Evolutionary conservation across 2,329 filamentous ascomycete species (phyloP).

Genomic region (Colletotrichum musicola): DNA sequence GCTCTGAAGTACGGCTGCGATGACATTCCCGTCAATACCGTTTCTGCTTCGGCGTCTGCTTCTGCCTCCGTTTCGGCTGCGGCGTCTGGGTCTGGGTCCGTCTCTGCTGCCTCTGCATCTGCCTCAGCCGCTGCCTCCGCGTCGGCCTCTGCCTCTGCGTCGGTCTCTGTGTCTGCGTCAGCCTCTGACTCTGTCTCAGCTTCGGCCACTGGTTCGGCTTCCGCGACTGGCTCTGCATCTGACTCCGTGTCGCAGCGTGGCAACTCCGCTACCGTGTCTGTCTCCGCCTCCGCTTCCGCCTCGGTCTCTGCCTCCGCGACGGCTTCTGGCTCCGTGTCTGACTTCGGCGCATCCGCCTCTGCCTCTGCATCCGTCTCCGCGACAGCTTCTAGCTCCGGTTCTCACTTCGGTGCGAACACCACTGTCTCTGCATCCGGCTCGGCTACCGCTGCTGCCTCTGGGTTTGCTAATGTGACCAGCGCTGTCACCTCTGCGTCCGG

Average conservation of each 20-base stretch:
- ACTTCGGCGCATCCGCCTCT: too few species aligned
- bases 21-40: slow-evolving; percentile 43
- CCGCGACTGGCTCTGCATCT: slow-evolving; percentile 11
- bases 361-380: too few species aligned
- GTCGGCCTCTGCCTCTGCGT: slow-evolving; percentile 1
- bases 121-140: slow-evolving; percentile 2
- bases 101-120: slow-evolving; percentile 1
- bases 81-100: slow-evolving; percentile 22
- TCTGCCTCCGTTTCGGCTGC: slow-evolving; percentile 31
- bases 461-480: neutral
- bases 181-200: slow-evolving; percentile 5
- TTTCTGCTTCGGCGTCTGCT: slow-evolving; percentile 36
- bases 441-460: slow-evolving; percentile 7
- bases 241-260: neutral
- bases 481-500: too few species aligned
- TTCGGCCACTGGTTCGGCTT: neutral
- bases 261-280: slow-evolving; percentile 1
- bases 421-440: neutral
- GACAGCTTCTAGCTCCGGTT: too few species aligned
- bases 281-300: slow-evolving; percentile 4
- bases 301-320: neutral
- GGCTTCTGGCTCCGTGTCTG: too few species aligned
- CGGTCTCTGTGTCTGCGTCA: slow-evolving; percentile 3
- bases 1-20: slow-evolving; percentile 54
- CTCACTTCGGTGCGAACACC: too few species aligned